phyloP scores from a whole-genome alignment of 176 grass and related monocot genomes.

The Avena insularis region DNA sequence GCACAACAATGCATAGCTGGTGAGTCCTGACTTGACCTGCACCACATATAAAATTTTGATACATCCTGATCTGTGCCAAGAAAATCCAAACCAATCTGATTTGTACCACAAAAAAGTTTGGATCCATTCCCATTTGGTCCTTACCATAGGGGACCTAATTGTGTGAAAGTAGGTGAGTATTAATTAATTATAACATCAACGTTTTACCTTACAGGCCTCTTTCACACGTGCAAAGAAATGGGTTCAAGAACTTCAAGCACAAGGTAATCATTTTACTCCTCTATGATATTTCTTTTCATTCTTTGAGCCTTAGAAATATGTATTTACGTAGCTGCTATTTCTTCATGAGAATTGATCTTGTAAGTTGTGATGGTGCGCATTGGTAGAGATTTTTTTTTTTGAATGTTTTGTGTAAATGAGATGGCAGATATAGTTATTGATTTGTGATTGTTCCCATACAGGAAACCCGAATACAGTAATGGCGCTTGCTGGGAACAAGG shows the following conservation, averaged over 20 bases:
- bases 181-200: conserved; percentile 3
- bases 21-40: not conserved
- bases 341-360: conserved; percentile 1
- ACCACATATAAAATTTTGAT: not conserved
- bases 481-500: conserved; percentile 97
- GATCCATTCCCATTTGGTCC: not conserved
- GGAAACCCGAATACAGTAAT: conserved; percentile 86
- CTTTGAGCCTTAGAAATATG: conserved; percentile 24
- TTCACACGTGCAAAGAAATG: conserved; percentile 89
- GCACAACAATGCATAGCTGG: not conserved
- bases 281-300: not conserved
- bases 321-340: not conserved
- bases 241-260: conserved; percentile 94
- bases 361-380: not conserved
- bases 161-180: not conserved
- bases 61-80: not conserved
- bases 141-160: not conserved
- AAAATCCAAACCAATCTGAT: not conserved
- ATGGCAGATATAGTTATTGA: not conserved
- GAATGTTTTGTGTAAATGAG: not conserved
- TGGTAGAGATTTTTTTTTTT: not conserved
- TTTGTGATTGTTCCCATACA: conserved; percentile 39
- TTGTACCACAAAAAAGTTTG: not conserved
- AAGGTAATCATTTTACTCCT: conserved; percentile 56
- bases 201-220: conserved; percentile 63